Evolutionary conservation across 2,329 filamentous ascomycete species (phyloP).

Genomic region (Fusarium sp.): DNA sequence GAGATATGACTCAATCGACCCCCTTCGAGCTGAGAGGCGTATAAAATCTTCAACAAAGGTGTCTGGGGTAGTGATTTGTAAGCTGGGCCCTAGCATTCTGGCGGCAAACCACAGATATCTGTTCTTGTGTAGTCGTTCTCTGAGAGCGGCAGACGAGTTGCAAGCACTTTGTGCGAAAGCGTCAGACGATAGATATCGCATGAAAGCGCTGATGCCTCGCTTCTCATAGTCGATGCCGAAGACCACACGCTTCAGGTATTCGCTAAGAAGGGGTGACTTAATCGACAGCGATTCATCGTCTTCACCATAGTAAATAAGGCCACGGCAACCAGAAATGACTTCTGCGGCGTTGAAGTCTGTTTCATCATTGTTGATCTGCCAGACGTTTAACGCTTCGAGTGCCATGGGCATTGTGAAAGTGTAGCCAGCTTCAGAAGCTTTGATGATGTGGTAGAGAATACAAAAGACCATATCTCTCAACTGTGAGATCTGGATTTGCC

Average conservation of each 20-base stretch:
- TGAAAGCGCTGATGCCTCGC: accelerated
- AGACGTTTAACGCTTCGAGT: background rate
- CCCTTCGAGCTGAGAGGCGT: background rate
- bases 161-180: background rate
- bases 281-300: background rate
- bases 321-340: background rate
- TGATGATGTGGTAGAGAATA: background rate
- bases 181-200: background rate
- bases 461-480: background rate
- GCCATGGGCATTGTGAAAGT: conserved; percentile 1
- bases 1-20: conserved; percentile 6
- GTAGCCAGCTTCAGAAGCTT: background rate
- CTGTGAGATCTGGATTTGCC: background rate
- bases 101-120: conserved; percentile 16
- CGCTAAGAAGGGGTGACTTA: background rate
- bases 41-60: background rate
- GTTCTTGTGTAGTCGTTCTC: background rate
- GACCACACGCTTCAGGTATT: background rate
- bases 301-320: background rate
- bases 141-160: background rate
- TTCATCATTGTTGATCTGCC: background rate
- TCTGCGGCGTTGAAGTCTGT: background rate
- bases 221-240: background rate
- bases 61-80: background rate
- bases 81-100: background rate